Evolutionary conservation across 768 basidiomycete species (phyloP).

Genomic region (Termitomyces bulborhizus): DNA sequence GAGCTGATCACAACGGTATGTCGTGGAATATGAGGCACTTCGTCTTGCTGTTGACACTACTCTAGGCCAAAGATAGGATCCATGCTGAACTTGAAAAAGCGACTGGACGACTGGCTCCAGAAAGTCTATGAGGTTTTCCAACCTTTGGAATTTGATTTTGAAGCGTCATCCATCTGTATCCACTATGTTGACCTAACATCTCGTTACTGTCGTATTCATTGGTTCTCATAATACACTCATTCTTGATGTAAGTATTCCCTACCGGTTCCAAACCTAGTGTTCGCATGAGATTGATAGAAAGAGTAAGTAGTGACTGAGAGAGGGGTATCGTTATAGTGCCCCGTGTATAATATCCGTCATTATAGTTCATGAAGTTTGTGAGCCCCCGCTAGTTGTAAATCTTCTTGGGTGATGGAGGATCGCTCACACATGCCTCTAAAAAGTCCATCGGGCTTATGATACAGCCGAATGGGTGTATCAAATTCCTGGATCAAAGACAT

Average conservation of each 20-base stretch:
- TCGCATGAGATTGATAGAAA: not conserved
- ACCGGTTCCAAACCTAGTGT: too few species aligned
- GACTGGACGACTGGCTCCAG: not conserved
- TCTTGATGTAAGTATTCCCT: not conserved
- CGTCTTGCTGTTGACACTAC: not conserved
- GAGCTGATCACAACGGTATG: slow-evolving; percentile 51
- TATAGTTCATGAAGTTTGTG: not conserved
- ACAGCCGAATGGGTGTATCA: slow-evolving; percentile 70
- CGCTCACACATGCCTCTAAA: slow-evolving; percentile 86
- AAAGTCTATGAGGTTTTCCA: slow-evolving; percentile 6
- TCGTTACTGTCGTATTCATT: not conserved
- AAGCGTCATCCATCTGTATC: not conserved
- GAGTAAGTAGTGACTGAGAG: not conserved
- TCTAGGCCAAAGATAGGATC: slow-evolving; percentile 9
- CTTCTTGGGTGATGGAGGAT: slow-evolving; percentile 68
- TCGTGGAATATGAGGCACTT: not conserved
- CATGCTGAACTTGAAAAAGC: slow-evolving; percentile 11
- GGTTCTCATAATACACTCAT: not conserved
- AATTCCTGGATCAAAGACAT: slow-evolving; percentile 48
- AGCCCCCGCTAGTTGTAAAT: slow-evolving; percentile 40
- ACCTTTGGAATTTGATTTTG: not conserved
- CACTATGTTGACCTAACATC: too few species aligned
- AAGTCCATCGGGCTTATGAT: slow-evolving; percentile 49
- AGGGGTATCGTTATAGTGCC: not conserved
- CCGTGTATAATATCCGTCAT: not conserved